Evolutionary conservation across 345 rosid species (phyloP), one percentile per base, ranked within the genome.

Genomic region (Moricandia moricandioides): DNA sequence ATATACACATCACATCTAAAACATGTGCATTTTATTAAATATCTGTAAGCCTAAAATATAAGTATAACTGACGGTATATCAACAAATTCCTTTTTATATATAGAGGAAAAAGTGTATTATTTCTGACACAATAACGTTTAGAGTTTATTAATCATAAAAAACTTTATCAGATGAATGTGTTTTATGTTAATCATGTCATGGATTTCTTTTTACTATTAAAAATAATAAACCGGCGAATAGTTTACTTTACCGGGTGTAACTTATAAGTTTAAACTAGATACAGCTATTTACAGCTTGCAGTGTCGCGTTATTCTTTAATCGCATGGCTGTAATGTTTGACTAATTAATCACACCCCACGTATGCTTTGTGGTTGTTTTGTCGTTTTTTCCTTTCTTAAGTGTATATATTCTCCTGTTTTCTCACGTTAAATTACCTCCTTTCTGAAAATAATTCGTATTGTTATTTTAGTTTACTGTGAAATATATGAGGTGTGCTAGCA

Each of bases 291-390:
- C 69, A 64, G 69, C 34, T 64, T 43, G 69, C 55, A 43, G 69
- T 40, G 69, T 64, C 69, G 55, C 52, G 21, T 40, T 64, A 37
- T 43, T 40, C 69, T 43, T 64, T 43, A 7, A 6, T 43, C 29
- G 33, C 35, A n/a, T 6, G 51, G 56, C 69, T 26, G 69, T 13
- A 65, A 65, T 27, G 69, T 43, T 65, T 65, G 69, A 65, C 69
- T 65, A 27, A 45, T 27, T 45, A 45, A 26, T 27, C 69, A 45
- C 57, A 27, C 56, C 26, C 21, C 69, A 40, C 35, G 51, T 27
- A 4, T 26, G 55, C 35, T 26, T 45, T 45, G 16, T 13, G 24
- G 9, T 26, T n/a, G 52, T 65, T 63, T 63, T 34, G 45, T 59
- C 12, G 34, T 59, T 29, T 31, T 27, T 58, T 58, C 10, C 1